Evolutionary conservation across 73 alveolate genomes (phyloP), one percentile per base, ranked within the genome.

Genomic region (Diophrys appendiculata): DNA sequence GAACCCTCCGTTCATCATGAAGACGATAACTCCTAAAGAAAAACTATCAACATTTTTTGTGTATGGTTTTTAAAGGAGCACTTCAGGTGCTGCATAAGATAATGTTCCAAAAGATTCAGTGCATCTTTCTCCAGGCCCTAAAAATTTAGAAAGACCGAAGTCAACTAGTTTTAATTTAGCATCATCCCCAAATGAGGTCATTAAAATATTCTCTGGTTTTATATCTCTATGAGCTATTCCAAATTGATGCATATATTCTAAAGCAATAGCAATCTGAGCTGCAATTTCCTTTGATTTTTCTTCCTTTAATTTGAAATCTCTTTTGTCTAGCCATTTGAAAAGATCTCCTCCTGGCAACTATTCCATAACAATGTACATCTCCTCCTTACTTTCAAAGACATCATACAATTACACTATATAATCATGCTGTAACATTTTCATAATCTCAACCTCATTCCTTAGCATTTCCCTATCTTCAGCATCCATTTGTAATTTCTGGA

Each of bases 341-440:
- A 93, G 72, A 69, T 89, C 92, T 0, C 96, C 96, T 1, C 98
- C 98, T 22, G 76, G 33, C 29, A 92, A 76, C 54, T 80, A 84
- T 72, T 93, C 98, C 96, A 93, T 93, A 29, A 95, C 90, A 54
- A 95, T 90, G 77, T 88, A 92, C 33, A 92, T 34, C 69, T 80
- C 83, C 43, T 82, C 93, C 52, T 69, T 43, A 24, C 90, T 95
- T 74, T 95, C 99, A 56, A 90, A 92, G 35, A 90, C 82, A 68
- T 95, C 98, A 55, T 90, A 77, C 55, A 95, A 87, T 77, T 80
- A 78, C 13, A 95, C 87, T 33, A 95, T 92, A 78, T 92, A 82
- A 43, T 95, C 97, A 87, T 95, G 98, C 75, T 92, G 93, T 52
- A 97, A 92, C 33, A 95, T 92, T 83, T 95, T 92, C 64, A 95